Base-by-base conservation (phyloP, 768 basidiomycete species). In the Lactarius sanguifluus region DNA sequence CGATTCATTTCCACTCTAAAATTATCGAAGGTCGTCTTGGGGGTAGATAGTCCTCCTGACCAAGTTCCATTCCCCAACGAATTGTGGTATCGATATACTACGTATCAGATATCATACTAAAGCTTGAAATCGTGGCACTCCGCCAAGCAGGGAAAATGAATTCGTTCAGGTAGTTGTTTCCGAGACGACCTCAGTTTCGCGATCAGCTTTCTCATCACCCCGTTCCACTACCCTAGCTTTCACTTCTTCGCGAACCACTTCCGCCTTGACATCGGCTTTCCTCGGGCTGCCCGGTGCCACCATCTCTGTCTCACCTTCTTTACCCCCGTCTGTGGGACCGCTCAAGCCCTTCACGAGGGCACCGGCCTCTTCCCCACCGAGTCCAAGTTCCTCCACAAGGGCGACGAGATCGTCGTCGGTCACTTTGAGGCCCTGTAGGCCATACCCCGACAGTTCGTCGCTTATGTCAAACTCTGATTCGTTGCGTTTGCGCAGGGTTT, bases 321-420 rank as follows among this genome's bases (percentile, higher is more conserved):
- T 61, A 69, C 71, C 61, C 64, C 62, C 62, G 57, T 67, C 66
- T 68, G 69, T n/a, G 71, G 66, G 18, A 71, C 77, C 79, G 47
- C 79, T 79, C 54, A 92, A 74, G 13, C 86, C 89, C 73, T 84
- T 87, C 25, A 89, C 87, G 67, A 94, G 76, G 64, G 92, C 89
- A 2, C 82, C 85, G 7, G 91, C 90, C n/a, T 89, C 90, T 52
- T 90, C 87, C 8, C 85, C 90, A 30, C 83, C 86, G 28, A 94
- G 80, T 16, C 92, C 91, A 30, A 94, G 80, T 69, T 92, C 89
- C 50, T 84, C 84, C 6, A 94, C 85, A 43, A 94, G 77, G 66
- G 86, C 83, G 67, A 76, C 76, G 69, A 94, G 78, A 62, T 94
- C 93, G 36, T 89, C 88, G 64, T 88, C 83, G 4, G 91, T 90